A percentile compares a stretch with the other conserved stretches of the same genome.
Conservation (phyloP, 2,329 filamentous ascomycete genomes). For the Allantophomopsis cytisporea region DNA sequence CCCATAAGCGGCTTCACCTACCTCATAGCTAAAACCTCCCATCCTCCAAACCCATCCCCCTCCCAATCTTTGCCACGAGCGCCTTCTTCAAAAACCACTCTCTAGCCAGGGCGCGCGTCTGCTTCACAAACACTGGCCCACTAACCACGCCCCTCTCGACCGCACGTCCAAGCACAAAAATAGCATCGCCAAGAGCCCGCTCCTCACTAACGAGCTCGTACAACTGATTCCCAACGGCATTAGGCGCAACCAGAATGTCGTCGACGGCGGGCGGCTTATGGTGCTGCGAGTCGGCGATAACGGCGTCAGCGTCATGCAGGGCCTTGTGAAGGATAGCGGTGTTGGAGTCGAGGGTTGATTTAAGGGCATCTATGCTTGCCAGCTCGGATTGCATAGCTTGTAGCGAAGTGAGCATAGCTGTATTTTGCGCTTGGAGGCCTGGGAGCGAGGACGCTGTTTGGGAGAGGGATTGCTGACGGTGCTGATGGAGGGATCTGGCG, state of each 20-base stretch:
- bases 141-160: slow-evolving; percentile 60
- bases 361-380: slow-evolving; percentile 54
- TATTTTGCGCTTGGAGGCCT: slow-evolving; percentile 65
- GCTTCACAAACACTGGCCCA: slow-evolving; percentile 64
- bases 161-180: slow-evolving; percentile 68
- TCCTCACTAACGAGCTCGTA: slow-evolving; percentile 86
- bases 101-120: slow-evolving; percentile 58
- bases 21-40: not conserved
- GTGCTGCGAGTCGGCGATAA: slow-evolving; percentile 59
- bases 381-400: slow-evolving; percentile 62
- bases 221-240: slow-evolving; percentile 82
- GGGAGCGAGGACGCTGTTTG: slow-evolving; percentile 65
- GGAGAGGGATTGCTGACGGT: slow-evolving; percentile 53
- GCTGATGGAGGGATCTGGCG: slow-evolving; percentile 52
- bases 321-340: slow-evolving; percentile 65
- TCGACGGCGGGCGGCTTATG: slow-evolving; percentile 69
- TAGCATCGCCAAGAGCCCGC: slow-evolving; percentile 69
- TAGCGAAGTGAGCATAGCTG: slow-evolving; percentile 60
- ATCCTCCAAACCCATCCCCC: slow-evolving; percentile 52
- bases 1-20: not conserved
- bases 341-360: slow-evolving; percentile 60
- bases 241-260: slow-evolving; percentile 84
- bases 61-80: slow-evolving; percentile 62
- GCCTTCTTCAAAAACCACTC: slow-evolving; percentile 82
- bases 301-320: slow-evolving; percentile 63